Evolutionary conservation across 108 stramenopile genomes (phyloP).

Genomic region (Discostella stelligeroides): DNA sequence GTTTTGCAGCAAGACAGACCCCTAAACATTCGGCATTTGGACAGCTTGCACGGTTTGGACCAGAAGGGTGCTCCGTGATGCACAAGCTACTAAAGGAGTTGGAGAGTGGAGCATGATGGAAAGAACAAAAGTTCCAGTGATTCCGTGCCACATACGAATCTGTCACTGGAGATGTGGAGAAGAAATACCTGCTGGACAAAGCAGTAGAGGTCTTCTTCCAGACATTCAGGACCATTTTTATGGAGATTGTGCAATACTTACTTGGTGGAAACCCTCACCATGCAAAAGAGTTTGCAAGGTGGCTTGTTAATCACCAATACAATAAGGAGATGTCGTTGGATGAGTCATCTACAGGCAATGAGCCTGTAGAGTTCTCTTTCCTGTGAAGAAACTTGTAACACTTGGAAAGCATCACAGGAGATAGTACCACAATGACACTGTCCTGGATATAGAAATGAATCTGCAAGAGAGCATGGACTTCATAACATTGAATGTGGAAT

Average conservation of each 20-base stretch:
- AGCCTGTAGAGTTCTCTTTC: background rate
- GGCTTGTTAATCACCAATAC: background rate
- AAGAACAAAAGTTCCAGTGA: background rate
- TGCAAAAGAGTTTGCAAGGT: background rate
- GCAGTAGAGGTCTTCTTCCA: background rate
- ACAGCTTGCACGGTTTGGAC: background rate
- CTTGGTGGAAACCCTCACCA: background rate
- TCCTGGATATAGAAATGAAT: too few species aligned
- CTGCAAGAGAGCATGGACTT: too few species aligned
- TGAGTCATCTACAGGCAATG: background rate
- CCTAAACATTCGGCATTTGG: too few species aligned
- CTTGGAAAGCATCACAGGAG: background rate
- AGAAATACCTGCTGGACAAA: background rate
- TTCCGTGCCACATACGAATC: background rate
- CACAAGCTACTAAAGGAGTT: background rate
- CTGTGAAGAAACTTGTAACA: background rate
- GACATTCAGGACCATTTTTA: background rate
- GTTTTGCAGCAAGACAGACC: too few species aligned
- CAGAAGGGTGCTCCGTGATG: conserved; percentile 1
- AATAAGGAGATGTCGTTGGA: background rate
- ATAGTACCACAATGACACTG: background rate
- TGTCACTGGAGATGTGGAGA: background rate
- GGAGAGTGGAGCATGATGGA: background rate
- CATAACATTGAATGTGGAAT: too few species aligned
- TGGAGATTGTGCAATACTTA: background rate